Evolutionary conservation across 768 basidiomycete species (phyloP).

Genomic region (Boletus sensibilis): DNA sequence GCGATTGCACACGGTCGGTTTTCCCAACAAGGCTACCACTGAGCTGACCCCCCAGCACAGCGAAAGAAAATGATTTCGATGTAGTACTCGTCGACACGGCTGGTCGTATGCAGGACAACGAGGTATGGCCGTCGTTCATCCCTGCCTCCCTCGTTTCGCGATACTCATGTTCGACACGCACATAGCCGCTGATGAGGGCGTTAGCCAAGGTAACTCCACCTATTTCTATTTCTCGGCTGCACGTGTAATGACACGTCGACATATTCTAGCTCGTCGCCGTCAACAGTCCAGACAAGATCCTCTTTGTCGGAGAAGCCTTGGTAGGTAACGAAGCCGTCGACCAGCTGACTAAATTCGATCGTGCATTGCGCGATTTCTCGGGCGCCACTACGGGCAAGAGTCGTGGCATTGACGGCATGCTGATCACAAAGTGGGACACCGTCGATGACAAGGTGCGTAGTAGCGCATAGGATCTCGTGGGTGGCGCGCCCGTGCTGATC

Average conservation of each 20-base stretch:
- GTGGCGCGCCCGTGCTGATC: not conserved
- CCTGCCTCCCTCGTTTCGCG: not conserved
- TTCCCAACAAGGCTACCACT: not conserved
- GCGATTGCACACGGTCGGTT: conserved; percentile 83
- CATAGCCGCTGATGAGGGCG: conserved; percentile 92
- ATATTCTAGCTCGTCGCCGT: conserved; percentile 73
- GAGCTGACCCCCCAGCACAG: conserved; percentile 40
- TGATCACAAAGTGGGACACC: conserved; percentile 99
- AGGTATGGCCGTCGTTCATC: conserved; percentile 47
- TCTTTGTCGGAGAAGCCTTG: conserved; percentile 97
- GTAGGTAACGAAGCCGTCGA: conserved; percentile 99
- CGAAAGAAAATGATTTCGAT: conserved; percentile 87
- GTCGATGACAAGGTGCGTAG: conserved; percentile 86
- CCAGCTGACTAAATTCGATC: conserved; percentile 95
- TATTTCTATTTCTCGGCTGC: not conserved
- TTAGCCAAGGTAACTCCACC: conserved; percentile 74
- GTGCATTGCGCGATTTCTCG: conserved; percentile 90
- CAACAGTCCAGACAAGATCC: conserved; percentile 95
- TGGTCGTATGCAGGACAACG: conserved; percentile 99
- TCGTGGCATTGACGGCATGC: conserved; percentile 96
- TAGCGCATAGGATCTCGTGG: not conserved
- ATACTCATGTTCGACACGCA: conserved; percentile 5
- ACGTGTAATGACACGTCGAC: not conserved
- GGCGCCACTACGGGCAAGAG: conserved; percentile 63
- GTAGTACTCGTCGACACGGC: conserved; percentile 98